phyloP scores from a whole-genome alignment of 768 basidiomycete genomes.

The Trametes villosa region DNA sequence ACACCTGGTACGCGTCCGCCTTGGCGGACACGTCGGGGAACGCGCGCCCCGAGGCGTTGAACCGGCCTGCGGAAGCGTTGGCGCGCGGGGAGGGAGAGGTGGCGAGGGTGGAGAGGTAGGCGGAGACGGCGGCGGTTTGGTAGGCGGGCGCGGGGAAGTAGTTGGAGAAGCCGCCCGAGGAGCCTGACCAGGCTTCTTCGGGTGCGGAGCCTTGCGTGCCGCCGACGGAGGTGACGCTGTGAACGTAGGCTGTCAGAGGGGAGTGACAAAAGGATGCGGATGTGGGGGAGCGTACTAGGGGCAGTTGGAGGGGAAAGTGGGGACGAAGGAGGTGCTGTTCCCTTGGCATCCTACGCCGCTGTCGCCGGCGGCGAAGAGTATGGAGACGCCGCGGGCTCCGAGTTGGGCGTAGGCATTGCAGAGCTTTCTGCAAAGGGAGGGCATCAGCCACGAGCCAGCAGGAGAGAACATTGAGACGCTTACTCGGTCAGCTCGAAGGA shows the following conservation, averaged over 20 bases:
- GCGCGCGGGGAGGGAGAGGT: constrained; percentile 55
- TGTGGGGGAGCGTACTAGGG: constrained; percentile 38
- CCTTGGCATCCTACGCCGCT: constrained; percentile 37
- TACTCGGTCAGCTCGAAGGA: constrained; percentile 55
- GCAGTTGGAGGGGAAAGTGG: constrained; percentile 42
- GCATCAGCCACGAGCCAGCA: too few species aligned
- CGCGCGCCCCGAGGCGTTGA: constrained; percentile 42
- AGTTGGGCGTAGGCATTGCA: constrained; percentile 41
- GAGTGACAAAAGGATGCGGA: not conserved
- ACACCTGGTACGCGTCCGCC: constrained; percentile 37
- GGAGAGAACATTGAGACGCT: constrained; percentile 32
- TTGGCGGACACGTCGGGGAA: constrained; percentile 54
- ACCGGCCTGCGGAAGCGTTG: constrained; percentile 48
- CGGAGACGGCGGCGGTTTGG: constrained; percentile 49
- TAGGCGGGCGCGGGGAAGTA: constrained; percentile 58
- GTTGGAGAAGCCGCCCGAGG: constrained; percentile 52
- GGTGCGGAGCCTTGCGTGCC: constrained; percentile 40
- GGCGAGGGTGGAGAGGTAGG: constrained; percentile 49
- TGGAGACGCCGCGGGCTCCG: constrained; percentile 39
- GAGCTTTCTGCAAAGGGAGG: constrained; percentile 28
- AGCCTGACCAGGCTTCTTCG: constrained; percentile 37
- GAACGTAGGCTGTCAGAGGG: not conserved
- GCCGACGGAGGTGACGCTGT: constrained; percentile 41
- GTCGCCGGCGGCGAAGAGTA: constrained; percentile 44
- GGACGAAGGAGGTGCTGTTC: constrained; percentile 33